phyloP scores from a whole-genome alignment of 2,329 filamentous ascomycete genomes.

The Scytalidium lignicola region DNA sequence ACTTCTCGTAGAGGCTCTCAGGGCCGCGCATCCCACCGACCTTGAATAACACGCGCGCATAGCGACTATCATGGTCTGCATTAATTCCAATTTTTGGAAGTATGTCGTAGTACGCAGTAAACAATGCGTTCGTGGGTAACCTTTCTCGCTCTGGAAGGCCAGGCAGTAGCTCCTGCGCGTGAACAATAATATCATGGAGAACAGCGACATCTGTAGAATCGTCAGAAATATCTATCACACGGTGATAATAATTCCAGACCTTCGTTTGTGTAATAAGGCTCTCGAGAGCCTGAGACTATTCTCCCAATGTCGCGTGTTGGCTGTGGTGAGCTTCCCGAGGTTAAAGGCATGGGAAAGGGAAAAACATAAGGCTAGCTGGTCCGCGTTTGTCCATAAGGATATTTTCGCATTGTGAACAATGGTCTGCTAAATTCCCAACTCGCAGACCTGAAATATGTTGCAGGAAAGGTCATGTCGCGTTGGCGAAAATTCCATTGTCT shows the following conservation, averaged over 20 bases:
- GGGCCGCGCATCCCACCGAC: slow-evolving; percentile 62
- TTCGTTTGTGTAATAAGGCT: slow-evolving; percentile 55
- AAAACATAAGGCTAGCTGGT: neutral
- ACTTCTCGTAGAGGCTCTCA: slow-evolving; percentile 60
- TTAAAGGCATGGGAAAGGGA: neutral
- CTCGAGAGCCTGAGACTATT: slow-evolving; percentile 10
- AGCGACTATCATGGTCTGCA: slow-evolving; percentile 67
- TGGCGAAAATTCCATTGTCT: neutral
- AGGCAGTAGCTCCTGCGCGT: slow-evolving; percentile 61
- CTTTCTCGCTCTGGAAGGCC: slow-evolving; percentile 54
- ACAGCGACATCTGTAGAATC: slow-evolving; percentile 65
- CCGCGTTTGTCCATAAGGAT: neutral
- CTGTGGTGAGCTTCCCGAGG: neutral
- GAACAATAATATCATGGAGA: slow-evolving; percentile 69
- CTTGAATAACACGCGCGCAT: slow-evolving; percentile 73
- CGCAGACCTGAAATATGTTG: neutral
- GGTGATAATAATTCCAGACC: slow-evolving; percentile 34
- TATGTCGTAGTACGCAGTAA: slow-evolving; percentile 72
- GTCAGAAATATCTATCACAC: slow-evolving; percentile 5
- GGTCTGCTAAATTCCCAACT: neutral
- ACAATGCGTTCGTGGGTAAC: slow-evolving; percentile 71
- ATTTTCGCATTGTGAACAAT: neutral
- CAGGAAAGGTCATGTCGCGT: neutral
- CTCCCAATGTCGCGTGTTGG: neutral
- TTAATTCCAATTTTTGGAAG: slow-evolving; percentile 66